Percentiles rank a stretch among this genome's conserved stretches.
Evolutionary conservation across 2,329 filamentous ascomycete genomes (phyloP).

Genomic region (Arachnomyces sp.): DNA sequence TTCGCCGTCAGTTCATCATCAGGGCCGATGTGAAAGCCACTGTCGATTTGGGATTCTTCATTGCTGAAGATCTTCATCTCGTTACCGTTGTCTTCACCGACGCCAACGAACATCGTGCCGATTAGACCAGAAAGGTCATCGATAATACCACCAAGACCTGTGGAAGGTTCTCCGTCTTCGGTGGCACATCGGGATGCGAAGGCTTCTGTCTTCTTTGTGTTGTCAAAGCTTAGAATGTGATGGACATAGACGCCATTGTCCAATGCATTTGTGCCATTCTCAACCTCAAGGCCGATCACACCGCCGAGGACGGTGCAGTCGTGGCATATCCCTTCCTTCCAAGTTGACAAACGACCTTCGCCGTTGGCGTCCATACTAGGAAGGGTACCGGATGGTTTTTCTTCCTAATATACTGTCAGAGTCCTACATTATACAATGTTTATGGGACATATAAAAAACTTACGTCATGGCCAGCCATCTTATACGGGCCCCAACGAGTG

Average conservation of each 20-base stretch:
- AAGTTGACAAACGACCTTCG: background rate
- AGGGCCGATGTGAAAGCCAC: constrained; percentile 1
- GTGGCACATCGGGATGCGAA: background rate
- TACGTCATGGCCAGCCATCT: constrained; percentile 1
- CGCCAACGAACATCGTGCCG: background rate
- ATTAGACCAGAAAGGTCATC: background rate
- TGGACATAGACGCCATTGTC: constrained; percentile 1
- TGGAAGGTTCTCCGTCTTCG: background rate
- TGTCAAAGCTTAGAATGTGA: constrained; percentile 3
- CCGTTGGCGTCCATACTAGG: constrained; percentile 2
- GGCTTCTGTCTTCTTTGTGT: background rate
- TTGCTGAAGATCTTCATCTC: background rate
- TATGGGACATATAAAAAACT: no score
- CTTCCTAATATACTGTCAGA: background rate
- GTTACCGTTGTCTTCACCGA: constrained; percentile 3
- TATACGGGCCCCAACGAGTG: constrained; percentile 1
- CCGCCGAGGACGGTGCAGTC: constrained; percentile 2
- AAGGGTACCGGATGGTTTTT: constrained; percentile 1
- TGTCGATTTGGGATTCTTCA: background rate
- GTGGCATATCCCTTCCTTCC: constrained; percentile 1
- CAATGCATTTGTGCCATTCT: constrained; percentile 1
- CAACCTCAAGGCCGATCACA: constrained; percentile 1
- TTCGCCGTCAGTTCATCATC: background rate
- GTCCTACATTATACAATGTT: background rate
- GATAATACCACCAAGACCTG: background rate